phyloP scores from a whole-genome alignment of 306 rosid genomes.

The Urtica urens region DNA sequence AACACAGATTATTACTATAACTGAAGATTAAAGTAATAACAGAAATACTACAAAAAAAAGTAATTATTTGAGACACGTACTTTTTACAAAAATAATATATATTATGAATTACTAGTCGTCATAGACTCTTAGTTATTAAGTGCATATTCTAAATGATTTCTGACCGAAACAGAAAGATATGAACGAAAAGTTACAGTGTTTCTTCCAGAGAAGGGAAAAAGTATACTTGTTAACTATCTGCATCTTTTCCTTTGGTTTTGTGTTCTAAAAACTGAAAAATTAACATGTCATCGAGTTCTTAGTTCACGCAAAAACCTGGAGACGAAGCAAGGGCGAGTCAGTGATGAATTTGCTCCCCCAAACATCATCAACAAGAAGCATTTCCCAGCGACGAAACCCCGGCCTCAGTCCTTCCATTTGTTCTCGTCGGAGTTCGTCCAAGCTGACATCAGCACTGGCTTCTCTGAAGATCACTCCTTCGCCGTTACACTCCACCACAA shows the following conservation, averaged over 20 bases:
- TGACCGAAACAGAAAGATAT: too few species aligned
- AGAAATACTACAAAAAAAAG: too few species aligned
- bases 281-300: background rate
- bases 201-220: too few species aligned
- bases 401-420: slow-evolving; percentile 12
- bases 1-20: background rate
- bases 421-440: slow-evolving; percentile 12
- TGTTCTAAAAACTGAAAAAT: too few species aligned
- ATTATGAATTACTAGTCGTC: too few species aligned
- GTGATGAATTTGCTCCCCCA: slow-evolving; percentile 5
- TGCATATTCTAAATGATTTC: too few species aligned
- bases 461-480: slow-evolving; percentile 21
- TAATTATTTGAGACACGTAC: background rate
- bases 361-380: slow-evolving; percentile 16
- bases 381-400: slow-evolving; percentile 13
- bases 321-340: slow-evolving; percentile 7
- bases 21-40: too few species aligned
- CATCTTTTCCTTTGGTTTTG: background rate
- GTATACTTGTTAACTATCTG: background rate
- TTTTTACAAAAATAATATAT: too few species aligned
- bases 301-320: slow-evolving; percentile 11
- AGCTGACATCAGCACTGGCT: slow-evolving; percentile 7
- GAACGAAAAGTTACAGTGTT: background rate
- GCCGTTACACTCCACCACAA: slow-evolving; percentile 18
- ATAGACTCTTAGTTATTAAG: too few species aligned